Conservation (phyloP, 1,139 yeast genomes). For the Diutina pseudorugosa region DNA sequence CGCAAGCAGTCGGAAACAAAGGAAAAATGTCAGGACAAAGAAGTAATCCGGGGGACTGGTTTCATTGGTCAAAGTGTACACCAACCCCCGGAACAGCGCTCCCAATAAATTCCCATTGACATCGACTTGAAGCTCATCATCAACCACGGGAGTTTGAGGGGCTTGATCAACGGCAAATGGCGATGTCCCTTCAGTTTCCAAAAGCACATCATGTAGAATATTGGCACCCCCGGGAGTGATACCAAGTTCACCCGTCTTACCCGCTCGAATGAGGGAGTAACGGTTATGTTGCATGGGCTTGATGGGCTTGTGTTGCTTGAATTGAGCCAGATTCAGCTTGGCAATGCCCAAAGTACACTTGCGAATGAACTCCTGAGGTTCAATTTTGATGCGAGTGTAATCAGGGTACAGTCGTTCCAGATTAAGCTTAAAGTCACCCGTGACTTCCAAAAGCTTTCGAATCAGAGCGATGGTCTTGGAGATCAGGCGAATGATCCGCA, state of each 20-base stretch:
- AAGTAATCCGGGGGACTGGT: constrained; percentile 55
- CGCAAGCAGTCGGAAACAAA: constrained; percentile 70
- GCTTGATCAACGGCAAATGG: constrained; percentile 7
- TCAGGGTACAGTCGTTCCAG: constrained; percentile 63
- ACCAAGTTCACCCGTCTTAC: constrained; percentile 38
- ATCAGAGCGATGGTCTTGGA: constrained; percentile 36
- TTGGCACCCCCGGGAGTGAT: constrained; percentile 51
- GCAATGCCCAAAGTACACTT: constrained; percentile 54
- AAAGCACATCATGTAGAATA: constrained; percentile 34
- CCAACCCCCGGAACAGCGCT: constrained; percentile 67
- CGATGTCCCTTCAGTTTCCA: constrained; percentile 16
- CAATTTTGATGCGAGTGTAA: constrained; percentile 42
- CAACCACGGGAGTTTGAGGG: constrained; percentile 11
- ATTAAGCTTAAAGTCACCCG: constrained; percentile 66
- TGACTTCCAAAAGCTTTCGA: constrained; percentile 29
- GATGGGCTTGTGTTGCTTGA: constrained; percentile 13
- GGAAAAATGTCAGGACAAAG: constrained; percentile 64
- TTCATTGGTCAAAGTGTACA: constrained; percentile 65
- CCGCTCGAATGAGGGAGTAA: constrained; percentile 52
- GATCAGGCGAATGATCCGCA: constrained; percentile 52
- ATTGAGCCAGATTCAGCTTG: constrained; percentile 25
- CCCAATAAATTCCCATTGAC: constrained; percentile 49
- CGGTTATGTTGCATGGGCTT: constrained; percentile 19
- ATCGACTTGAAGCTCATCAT: constrained; percentile 37
- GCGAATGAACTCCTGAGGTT: constrained; percentile 51